These are phyloP conservation scores for Nakazawaea wickerhamii DNA, from an alignment of 805 yeast genomes.

Conservation along the genomic window DNA sequence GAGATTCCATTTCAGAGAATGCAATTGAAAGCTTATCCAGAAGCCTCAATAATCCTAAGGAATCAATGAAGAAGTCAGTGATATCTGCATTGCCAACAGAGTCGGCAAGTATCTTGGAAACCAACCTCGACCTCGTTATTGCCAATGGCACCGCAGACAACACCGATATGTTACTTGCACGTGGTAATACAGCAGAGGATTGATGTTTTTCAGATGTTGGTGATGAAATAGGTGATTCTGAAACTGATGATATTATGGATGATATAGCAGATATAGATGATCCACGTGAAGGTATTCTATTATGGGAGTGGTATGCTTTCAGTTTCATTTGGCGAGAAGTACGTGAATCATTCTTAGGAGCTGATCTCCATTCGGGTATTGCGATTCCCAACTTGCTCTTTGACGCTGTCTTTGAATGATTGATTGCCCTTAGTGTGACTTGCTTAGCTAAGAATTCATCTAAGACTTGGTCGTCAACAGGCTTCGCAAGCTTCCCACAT, in stretches of 20 bases:
- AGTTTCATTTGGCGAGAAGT: neutral
- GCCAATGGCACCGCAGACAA: conserved; percentile 6
- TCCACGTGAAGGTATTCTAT: conserved; percentile 27
- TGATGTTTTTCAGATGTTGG: conserved; percentile 3
- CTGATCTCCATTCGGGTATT: neutral
- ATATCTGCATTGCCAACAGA: neutral
- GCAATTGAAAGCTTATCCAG: conserved; percentile 21
- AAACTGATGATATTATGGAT: conserved; percentile 28
- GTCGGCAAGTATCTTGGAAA: conserved; percentile 17
- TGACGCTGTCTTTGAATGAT: no score
- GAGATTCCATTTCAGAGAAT: conserved; percentile 12
- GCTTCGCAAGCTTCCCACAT: conserved; percentile 4
- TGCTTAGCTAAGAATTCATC: neutral
- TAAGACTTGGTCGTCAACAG: neutral
- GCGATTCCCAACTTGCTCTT: no score
- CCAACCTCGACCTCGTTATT: conserved; percentile 19
- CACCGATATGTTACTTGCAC: neutral
- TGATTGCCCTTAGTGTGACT: neutral
- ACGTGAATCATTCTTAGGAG: neutral
- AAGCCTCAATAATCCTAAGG: conserved; percentile 26
- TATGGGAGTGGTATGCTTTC: conserved; percentile 15
- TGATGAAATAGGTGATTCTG: conserved; percentile 15
- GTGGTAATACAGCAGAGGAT: neutral
- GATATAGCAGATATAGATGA: conserved; percentile 28
- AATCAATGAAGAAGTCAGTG: conserved; percentile 16